A percentile compares a stretch with the other conserved stretches of the same genome.
phyloP scores from a whole-genome alignment of 2,329 filamentous ascomycete genomes.

The Sclerotinia spermophila region DNA sequence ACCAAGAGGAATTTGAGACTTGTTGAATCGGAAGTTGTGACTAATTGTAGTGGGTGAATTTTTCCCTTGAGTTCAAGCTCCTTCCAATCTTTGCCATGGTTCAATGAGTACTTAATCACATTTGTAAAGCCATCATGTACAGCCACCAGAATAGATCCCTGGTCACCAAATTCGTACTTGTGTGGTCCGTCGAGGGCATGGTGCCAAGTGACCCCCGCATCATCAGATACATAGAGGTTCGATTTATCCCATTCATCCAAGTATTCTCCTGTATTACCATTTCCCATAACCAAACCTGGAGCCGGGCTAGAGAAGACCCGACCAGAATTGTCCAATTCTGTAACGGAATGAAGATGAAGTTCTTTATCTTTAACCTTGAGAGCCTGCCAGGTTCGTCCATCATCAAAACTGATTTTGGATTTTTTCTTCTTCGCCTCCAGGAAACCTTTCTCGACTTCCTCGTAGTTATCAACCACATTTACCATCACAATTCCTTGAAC shows the following conservation, averaged over 20 bases:
- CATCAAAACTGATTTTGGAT: constrained; percentile 89
- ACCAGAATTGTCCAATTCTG: constrained; percentile 75
- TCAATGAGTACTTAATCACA: constrained; percentile 71
- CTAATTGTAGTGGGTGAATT: constrained; percentile 69
- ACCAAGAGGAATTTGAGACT: constrained; percentile 86
- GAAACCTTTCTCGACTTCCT: constrained; percentile 59
- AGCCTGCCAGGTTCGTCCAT: constrained; percentile 78
- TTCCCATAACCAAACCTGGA: constrained; percentile 88
- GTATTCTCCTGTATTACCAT: constrained; percentile 80
- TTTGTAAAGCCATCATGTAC: constrained; percentile 64
- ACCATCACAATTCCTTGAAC: constrained; percentile 92
- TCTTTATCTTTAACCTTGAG: constrained; percentile 62
- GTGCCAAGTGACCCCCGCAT: constrained; percentile 84
- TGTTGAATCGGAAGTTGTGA: constrained; percentile 88
- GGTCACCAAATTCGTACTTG: constrained; percentile 94
- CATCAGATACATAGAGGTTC: constrained; percentile 82
- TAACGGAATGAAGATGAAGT: constrained; percentile 90
- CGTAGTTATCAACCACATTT: constrained; percentile 83
- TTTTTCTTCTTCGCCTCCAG: constrained; percentile 62
- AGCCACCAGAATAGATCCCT: constrained; percentile 84
- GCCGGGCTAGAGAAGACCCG: constrained; percentile 91
- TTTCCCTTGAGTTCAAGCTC: constrained; percentile 65
- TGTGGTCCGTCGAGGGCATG: constrained; percentile 74
- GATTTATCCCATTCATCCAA: constrained; percentile 70
- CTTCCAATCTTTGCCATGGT: constrained; percentile 86